phyloP scores from a whole-genome alignment of 768 basidiomycete genomes.

The Boletus vinaceobasis region DNA sequence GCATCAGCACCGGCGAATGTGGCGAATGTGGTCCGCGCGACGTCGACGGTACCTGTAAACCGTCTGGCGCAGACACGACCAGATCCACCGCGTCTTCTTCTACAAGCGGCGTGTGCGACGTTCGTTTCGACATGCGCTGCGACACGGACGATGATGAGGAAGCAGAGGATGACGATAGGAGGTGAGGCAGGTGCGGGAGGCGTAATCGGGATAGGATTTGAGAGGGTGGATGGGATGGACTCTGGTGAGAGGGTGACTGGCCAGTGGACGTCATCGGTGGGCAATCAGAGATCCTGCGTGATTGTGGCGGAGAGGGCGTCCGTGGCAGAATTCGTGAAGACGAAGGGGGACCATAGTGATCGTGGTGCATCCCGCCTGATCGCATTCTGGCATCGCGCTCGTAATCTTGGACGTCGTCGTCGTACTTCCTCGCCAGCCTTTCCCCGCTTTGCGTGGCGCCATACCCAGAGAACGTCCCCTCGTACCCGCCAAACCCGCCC shows the following conservation, averaged over 20 bases:
- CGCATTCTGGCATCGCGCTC: conserved; percentile 15
- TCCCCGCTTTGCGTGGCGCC: conserved; percentile 26
- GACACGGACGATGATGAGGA: not conserved
- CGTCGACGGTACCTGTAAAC: conserved; percentile 13
- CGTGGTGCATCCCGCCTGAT: not conserved
- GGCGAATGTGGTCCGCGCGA: conserved; percentile 15
- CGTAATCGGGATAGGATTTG: conserved; percentile 3
- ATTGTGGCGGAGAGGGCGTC: conserved; percentile 10
- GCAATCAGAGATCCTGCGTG: conserved; percentile 3
- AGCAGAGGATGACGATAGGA: not conserved
- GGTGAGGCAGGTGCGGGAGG: conserved; percentile 12
- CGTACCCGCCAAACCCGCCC: conserved; percentile 4
- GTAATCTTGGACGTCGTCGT: conserved; percentile 6
- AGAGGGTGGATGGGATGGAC: conserved; percentile 1
- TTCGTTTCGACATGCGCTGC: conserved; percentile 2
- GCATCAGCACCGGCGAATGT: conserved; percentile 18
- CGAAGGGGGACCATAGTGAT: not conserved
- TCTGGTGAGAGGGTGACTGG: conserved; percentile 11
- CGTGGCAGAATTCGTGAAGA: not conserved
- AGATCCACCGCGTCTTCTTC: conserved; percentile 82
- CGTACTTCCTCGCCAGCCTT: conserved; percentile 4
- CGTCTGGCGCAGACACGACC: conserved; percentile 44
- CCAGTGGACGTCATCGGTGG: conserved; percentile 7
- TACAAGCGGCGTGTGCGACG: conserved; percentile 18
- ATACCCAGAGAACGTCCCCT: conserved; percentile 12